These are phyloP conservation scores for Chalciporus sphaerocephalus DNA, from an alignment of 768 basidiomycete species.

Conservation along the genomic window DNA sequence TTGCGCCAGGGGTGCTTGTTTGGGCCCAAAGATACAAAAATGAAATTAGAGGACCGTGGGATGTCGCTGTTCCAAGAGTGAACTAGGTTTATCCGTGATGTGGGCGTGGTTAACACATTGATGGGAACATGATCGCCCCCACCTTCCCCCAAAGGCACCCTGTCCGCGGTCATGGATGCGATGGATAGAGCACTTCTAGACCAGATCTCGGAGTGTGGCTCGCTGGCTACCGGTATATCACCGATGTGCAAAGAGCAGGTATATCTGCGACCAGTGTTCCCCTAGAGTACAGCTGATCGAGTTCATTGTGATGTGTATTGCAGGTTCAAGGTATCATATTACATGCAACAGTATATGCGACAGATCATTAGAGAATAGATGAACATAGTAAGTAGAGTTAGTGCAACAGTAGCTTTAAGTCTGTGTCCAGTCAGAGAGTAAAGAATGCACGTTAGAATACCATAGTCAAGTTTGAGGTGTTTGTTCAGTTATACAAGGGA, in stretches of 20 bases:
- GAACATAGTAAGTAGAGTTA: conserved; percentile 31
- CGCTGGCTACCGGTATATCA: conserved; percentile 7
- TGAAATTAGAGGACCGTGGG: conserved; percentile 88
- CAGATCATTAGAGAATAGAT: conserved; percentile 30
- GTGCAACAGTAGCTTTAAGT: conserved; percentile 27
- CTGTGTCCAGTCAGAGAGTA: conserved; percentile 23
- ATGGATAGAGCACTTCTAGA: conserved; percentile 1
- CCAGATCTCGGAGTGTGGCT: neutral
- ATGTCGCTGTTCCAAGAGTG: conserved; percentile 75
- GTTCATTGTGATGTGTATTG: conserved; percentile 14
- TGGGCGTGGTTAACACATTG: conserved; percentile 23
- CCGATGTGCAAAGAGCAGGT: conserved; percentile 10
- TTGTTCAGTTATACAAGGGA: conserved; percentile 12
- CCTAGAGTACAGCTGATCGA: conserved; percentile 2
- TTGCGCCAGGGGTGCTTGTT: conserved; percentile 69
- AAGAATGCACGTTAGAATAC: conserved; percentile 30
- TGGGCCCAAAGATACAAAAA: conserved; percentile 91
- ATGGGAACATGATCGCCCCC: conserved; percentile 27
- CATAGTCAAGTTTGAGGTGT: conserved; percentile 14
- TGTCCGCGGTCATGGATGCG: conserved; percentile 23
- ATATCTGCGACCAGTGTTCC: neutral
- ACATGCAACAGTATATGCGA: conserved; percentile 36
- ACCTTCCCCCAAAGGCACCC: conserved; percentile 21
- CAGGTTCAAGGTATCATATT: conserved; percentile 36
- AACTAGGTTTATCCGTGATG: conserved; percentile 36